Evolutionary conservation across 805 yeast species (phyloP), one percentile per base, ranked within the genome.

Genomic region (Suhomyces pyralidae): DNA sequence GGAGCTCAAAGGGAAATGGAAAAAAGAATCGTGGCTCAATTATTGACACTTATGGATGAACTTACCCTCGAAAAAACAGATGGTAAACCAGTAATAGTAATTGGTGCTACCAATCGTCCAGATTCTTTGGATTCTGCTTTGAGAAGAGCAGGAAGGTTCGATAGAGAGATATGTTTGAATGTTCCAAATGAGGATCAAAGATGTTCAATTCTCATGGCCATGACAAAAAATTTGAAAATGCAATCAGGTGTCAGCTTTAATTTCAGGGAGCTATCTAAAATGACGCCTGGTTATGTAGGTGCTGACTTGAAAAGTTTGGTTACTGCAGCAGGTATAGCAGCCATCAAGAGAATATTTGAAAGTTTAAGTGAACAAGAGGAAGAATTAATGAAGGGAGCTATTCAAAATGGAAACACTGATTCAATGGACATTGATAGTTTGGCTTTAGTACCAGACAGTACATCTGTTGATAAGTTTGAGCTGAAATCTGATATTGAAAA

Each of bases 1-100:
- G 79, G 79, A 24, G 98, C 97, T 2, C 97, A 91, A 68, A 79
- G 99, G 61, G 99, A 94, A 71, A 94, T 94, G 98, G 99, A 94
- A 67, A 81, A 94, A 59, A 80, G 99, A 66, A 93, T 94, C 28
- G 99, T 94, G 1, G 98, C 98, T 0, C 99, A 94, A 66, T 76
- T 94, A 55, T 76, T 94, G 43, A 94, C 99, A 0, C 86, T 96
- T 26, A 92, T 94, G 88, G 99, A 94, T 70, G 97, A 91, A 63
- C 71, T 94, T 40, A 80, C 96, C 1, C 71, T 93, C 55, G 96
- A 87, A 42, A 91, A 92, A 57, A 93, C 97, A 0, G 88, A 81
- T 49, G 97, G 97, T 1, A 88, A 88, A 56, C 97, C 98, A 0
- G 97, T 94, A 1, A 86, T 94, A 56, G 86, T 94, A 0, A 84